These are phyloP conservation scores for Sphaerobolus stellatus DNA, from an alignment of 1,284 basidiomycete species.

Conservation along the genomic window DNA sequence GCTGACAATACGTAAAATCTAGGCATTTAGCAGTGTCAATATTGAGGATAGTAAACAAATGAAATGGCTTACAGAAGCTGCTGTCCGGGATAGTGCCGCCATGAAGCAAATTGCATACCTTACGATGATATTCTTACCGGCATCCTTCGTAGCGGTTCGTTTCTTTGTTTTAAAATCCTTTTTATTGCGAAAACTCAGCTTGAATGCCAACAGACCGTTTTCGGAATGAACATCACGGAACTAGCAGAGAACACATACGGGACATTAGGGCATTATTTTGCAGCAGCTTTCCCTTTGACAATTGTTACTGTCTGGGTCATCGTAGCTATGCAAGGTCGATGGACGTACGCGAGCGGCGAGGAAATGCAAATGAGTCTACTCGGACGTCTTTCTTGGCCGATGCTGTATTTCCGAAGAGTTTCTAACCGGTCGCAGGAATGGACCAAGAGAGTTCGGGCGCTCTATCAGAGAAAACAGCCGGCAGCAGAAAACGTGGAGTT, in stretches of 20 bases:
- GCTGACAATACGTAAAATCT: neutral
- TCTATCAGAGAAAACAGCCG: too few relatives aligned
- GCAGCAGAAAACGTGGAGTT: too few relatives aligned
- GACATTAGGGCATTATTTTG: slow-evolving; percentile 12
- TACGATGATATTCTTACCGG: slow-evolving; percentile 15
- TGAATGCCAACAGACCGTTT: slow-evolving; percentile 4
- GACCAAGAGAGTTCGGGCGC: too few relatives aligned
- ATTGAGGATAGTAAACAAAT: slow-evolving; percentile 14
- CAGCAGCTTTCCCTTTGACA: slow-evolving; percentile 6
- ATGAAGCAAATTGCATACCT: slow-evolving; percentile 15
- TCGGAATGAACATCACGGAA: slow-evolving; percentile 13
- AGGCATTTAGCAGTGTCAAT: slow-evolving; percentile 14
- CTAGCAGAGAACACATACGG: slow-evolving; percentile 3
- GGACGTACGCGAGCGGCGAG: neutral
- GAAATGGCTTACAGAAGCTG: slow-evolving; percentile 6
- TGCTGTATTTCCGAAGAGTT: too few relatives aligned
- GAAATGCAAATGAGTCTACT: too few relatives aligned
- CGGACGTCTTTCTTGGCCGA: too few relatives aligned
- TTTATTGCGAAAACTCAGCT: neutral
- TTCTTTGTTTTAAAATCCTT: neutral
- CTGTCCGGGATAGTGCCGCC: slow-evolving; percentile 10
- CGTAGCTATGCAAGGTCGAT: slow-evolving; percentile 11
- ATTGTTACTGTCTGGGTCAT: slow-evolving; percentile 11
- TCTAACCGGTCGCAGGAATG: too few relatives aligned
- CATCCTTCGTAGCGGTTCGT: slow-evolving; percentile 11